Base-by-base conservation (phyloP, 768 basidiomycete genomes). In the Candolleomyces aberdarensis region DNA sequence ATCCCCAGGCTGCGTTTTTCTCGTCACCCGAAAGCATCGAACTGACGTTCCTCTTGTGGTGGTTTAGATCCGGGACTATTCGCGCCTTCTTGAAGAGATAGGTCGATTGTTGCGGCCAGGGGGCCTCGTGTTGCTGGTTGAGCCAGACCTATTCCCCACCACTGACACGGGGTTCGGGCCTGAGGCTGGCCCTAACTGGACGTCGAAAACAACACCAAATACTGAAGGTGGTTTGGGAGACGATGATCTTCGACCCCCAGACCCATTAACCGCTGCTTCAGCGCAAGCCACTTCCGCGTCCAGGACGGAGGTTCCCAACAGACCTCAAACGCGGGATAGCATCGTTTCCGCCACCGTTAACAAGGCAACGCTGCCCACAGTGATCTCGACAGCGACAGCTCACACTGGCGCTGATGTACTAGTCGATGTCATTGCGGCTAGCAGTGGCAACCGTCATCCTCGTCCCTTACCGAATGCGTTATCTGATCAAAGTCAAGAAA, bases 101-200 rank as follows among this genome's bases (percentile, higher is more conserved):
- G 81, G 78, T 52, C 85, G 89, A 62, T 76, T 91, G 65, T 79
- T 90, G 40, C 85, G 86, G 36, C 87, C 87, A 36, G 88, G 88
- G 59, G 89, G 89, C 20, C 78, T 91, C 48, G 78, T 88, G 63
- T 81, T 89, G 59, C 72, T 90, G 44, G 82, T 88, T 59, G 89
- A 90, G 60, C 79, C 64, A 81, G 29, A 85, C 84, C 64, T 78
- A 80, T 58, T 76, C 75, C 57, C 87, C 85, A 29, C 69, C 63
- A 60, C 51, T 49, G 48, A 49, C 15, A 14, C 10, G 20, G 48
- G 20, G 10, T 19, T n/a, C n/a, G 10, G 3, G 13, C 41, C 11
- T 43, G 41, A 13, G 11, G 11, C 41, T 43, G 5, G n/a, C n/a
- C 26, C 26, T 26, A 26, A 26, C 26, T 26, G 26, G 26, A 26